Evolutionary conservation across 2,329 filamentous ascomycete genomes (phyloP), one percentile per base, ranked within the genome.

Genomic region (Arthrobotrys conoides): DNA sequence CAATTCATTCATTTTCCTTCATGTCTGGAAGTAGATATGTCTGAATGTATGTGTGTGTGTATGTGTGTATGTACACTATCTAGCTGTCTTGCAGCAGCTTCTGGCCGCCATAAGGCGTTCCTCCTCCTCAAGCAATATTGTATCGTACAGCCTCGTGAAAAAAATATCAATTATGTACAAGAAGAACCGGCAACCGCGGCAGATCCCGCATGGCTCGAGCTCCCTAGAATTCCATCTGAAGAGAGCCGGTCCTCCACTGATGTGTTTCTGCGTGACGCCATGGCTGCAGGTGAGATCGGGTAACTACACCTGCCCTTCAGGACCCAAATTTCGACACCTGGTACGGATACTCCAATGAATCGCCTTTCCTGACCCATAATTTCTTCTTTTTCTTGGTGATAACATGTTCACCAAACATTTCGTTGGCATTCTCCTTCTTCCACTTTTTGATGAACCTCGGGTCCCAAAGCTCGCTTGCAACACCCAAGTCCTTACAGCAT

Each of bases 381-480:
- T 94, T 93, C 84, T 91, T 91, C 88, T 91, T 93, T 89, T 93
- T 96, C 88, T 97, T 97, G 76, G 89, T 97, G 16, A 88, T 86
- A 51, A 89, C 86, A 86, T 99, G 94, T 87, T 98, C 96, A 51
- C 95, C 95, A 89, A 95, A 97, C 38, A 91, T 87, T 87, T 97
- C 92, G 82, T 91, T 90, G 71, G 91, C 91, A 83, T 92, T 86
- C 82, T 90, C 86, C 82, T 90, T 90, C 87, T 92, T 92, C 86
- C 93, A 99, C 82, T 89, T 89, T 82, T 92, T 90, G 81, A 98
- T 93, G 86, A 92, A 99, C 70, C 92, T 87, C 41, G 96, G 96
- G 86, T 99, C 96, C 96, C 96, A 99, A 20, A 99, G 88, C 85
- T 99, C 96, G 80, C 92, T 94, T 0, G 93, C 96, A 81, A 99